Conservation (phyloP, 2,329 filamentous ascomycete species). For the Xylariaceae sp. region DNA sequence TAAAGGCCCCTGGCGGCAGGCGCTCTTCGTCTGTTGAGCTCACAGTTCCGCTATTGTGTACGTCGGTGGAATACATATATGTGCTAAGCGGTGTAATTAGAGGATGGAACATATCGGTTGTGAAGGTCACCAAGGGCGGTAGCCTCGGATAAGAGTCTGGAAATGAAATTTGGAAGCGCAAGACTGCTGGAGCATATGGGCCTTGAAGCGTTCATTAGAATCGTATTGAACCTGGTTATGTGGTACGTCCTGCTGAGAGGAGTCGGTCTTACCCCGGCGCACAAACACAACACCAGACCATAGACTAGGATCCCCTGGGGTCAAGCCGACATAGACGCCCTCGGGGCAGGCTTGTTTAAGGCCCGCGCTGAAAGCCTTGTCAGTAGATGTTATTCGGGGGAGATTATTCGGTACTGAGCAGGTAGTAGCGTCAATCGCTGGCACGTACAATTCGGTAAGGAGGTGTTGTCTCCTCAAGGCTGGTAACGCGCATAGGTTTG, state of each 20-base stretch:
- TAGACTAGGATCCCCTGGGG: constrained; percentile 70
- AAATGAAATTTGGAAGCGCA: constrained; percentile 88
- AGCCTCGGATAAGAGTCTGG: constrained; percentile 71
- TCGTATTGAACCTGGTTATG: constrained; percentile 6
- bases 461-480: constrained; percentile 69
- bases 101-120: constrained; percentile 91
- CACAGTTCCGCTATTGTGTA: constrained; percentile 68
- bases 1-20: constrained; percentile 84
- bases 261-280: constrained; percentile 62
- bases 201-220: constrained; percentile 46
- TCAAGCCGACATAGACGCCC: constrained; percentile 80
- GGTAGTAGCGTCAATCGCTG: no score
- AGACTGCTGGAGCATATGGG: constrained; percentile 79
- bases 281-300: constrained; percentile 94
- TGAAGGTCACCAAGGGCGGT: constrained; percentile 81
- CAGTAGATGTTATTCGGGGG: constrained; percentile 14
- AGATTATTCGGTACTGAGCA: no score
- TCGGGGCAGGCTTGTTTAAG: constrained; percentile 78
- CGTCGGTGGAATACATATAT: constrained; percentile 82
- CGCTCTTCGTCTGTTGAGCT: constrained; percentile 79
- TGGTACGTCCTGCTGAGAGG: no score
- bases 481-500: constrained; percentile 43
- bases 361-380: constrained; percentile 54
- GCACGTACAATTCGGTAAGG: constrained; percentile 71
- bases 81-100: constrained; percentile 90